Evolutionary conservation across 495 filamentous ascomycete species (phyloP).

Genomic region (Podospora australis): DNA sequence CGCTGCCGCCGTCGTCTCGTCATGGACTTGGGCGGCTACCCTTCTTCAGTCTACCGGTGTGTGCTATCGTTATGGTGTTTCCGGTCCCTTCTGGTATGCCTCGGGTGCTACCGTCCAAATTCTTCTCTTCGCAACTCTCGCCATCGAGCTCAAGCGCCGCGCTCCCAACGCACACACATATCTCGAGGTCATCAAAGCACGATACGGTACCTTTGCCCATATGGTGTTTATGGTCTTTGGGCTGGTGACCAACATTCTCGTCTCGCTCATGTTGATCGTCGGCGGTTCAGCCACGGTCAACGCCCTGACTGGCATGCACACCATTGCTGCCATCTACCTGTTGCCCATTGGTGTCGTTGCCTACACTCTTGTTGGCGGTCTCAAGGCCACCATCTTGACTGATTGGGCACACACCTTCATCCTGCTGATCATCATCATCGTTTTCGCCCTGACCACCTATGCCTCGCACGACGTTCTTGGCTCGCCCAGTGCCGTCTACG

Average conservation of each 20-base stretch:
- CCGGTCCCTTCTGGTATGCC: conserved; percentile 87
- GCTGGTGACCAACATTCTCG: conserved; percentile 73
- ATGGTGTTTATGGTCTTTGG: conserved; percentile 75
- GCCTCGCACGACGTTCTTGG: conserved; percentile 69
- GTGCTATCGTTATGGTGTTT: conserved; percentile 88
- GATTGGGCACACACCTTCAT: conserved; percentile 76
- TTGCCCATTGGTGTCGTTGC: conserved; percentile 78
- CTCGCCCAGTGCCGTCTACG: conserved; percentile 74
- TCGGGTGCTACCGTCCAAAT: conserved; percentile 65
- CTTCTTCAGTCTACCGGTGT: conserved; percentile 79
- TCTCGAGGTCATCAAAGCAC: conserved; percentile 62
- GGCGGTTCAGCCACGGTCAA: conserved; percentile 84
- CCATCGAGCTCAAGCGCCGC: conserved; percentile 85
- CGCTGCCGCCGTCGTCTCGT: conserved; percentile 90
- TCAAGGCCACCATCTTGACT: conserved; percentile 46
- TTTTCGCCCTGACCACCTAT: conserved; percentile 85
- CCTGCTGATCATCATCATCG: conserved; percentile 80
- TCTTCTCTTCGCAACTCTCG: conserved; percentile 84
- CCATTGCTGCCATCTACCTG: conserved; percentile 84
- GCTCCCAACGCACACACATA: conserved; percentile 86
- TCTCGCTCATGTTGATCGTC: conserved; percentile 88
- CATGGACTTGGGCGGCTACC: conserved; percentile 91
- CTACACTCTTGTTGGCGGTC: conserved; percentile 55
- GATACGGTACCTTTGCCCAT: conserved; percentile 57
- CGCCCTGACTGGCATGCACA: conserved; percentile 78